A percentile compares a stretch with the other conserved stretches of the same genome.
Evolutionary conservation across 108 stramenopile species (phyloP).

Genomic region (Skeletonema grethae): DNA sequence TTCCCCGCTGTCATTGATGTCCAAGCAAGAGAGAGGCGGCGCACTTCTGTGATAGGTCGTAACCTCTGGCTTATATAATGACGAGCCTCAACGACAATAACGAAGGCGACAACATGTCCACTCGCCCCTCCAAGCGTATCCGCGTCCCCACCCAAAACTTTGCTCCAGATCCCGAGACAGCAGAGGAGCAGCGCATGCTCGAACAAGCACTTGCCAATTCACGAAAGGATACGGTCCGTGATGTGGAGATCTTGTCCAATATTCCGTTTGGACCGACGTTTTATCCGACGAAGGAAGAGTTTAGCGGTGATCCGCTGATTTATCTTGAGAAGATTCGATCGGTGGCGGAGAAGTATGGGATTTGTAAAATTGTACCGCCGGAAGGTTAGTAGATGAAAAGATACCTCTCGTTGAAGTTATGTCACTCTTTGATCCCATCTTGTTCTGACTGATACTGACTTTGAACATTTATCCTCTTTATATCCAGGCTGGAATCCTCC

Average conservation of each 20-base stretch:
- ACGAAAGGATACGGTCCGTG: constrained; percentile 49
- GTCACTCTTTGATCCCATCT: constrained; percentile 8
- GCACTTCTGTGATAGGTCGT: too few relatives aligned
- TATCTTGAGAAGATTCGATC: constrained; percentile 90
- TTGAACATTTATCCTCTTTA: neutral
- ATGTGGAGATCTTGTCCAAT: constrained; percentile 35
- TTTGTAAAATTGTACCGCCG: constrained; percentile 97
- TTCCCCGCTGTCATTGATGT: too few relatives aligned
- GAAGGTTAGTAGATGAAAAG: constrained; percentile 75
- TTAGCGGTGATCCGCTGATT: constrained; percentile 79
- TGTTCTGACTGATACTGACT: constrained; percentile 4
- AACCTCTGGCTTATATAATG: neutral
- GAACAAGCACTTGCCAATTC: constrained; percentile 78
- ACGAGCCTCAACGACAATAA: neutral
- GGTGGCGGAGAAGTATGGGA: constrained; percentile 90
- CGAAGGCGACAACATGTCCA: neutral
- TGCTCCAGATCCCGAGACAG: constrained; percentile 10
- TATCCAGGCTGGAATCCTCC: constrained; percentile 47
- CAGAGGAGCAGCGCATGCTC: constrained; percentile 67
- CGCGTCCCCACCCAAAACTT: constrained; percentile 30
- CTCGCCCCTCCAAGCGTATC: constrained; percentile 11
- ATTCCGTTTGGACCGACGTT: constrained; percentile 78
- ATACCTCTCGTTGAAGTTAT: constrained; percentile 9
- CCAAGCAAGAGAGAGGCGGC: too few relatives aligned
- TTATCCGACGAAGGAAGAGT: constrained; percentile 86